Base-by-base conservation (phyloP, 2,329 filamentous ascomycete genomes). In the Xylariaceae sp. region DNA sequence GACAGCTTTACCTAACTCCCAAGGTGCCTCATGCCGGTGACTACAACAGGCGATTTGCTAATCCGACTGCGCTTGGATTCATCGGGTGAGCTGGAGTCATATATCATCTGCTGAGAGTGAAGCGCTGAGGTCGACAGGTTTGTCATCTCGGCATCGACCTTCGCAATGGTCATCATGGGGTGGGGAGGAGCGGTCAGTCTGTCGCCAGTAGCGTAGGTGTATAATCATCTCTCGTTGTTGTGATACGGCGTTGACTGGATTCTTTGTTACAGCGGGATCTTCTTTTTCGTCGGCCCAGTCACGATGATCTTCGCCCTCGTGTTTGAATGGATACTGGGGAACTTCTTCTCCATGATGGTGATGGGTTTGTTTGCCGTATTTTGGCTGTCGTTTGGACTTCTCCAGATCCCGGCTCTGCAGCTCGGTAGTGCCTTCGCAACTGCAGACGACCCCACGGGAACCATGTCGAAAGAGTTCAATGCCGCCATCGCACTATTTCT, bases 301-400 rank as follows among this genome's bases (percentile, higher is more conserved):
- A 69, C 78, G 42, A 68, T 78, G n/a, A 58, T 72, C n/a, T 67
- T 76, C 18, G 66, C 71, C 17, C 71, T 74, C 38, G 71, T 79
- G 10, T 77, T 77, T 55, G 74, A 78, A 52, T 79, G 75, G 75
- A 71, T 79, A 43, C 71, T 75, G 64, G 72, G 71, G 5, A 75
- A 75, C 57, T 75, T 75, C 67, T 73, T 75, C 58, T 67, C 71
- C 5, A 78, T 78, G 75, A 75, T 77, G 68, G 72, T 76, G 1
- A 75, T 75, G 64, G 74, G 72, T 3, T 64, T 79, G 32, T 79
- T 79, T 55, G 67, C 69, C 36, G 74, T 62, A 22, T 63, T 79
- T 59, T 79, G 75, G 74, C 65, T 78, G 4, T 75, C 72, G 1
- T 79, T 80, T 53, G 76, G 74, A n/a, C 59, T 78, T 36, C 64